Evolutionary conservation across 2,329 filamentous ascomycete genomes (phyloP).

Genomic region (Cordyceps tenuipes): DNA sequence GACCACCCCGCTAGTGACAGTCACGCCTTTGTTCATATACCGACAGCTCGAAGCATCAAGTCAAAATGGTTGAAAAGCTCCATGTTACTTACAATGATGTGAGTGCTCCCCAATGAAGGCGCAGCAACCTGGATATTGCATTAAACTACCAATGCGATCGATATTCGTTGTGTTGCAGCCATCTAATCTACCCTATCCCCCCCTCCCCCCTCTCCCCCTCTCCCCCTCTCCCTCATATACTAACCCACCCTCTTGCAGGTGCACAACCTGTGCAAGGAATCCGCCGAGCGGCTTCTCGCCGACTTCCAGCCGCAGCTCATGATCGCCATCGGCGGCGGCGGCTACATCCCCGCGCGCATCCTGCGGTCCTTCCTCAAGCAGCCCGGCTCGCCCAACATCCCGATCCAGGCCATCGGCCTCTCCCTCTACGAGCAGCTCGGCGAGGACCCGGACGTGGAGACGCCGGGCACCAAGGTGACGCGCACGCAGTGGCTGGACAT

Average conservation of each 20-base stretch:
- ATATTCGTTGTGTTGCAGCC: neutral
- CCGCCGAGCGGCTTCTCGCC: slow-evolving; percentile 71
- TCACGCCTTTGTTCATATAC: neutral
- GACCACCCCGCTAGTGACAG: slow-evolving; percentile 14
- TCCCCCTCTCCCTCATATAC: neutral
- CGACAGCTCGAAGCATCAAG: slow-evolving; percentile 12
- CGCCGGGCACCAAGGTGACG: slow-evolving; percentile 85
- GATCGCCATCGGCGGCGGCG: slow-evolving; percentile 95
- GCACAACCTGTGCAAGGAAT: slow-evolving; percentile 91
- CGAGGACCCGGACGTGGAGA: slow-evolving; percentile 49
- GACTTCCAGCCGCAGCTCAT: slow-evolving; percentile 91
- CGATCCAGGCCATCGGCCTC: slow-evolving; percentile 96
- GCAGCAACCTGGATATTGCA: neutral
- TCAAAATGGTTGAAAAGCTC: slow-evolving; percentile 72
- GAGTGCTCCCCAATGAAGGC: slow-evolving; percentile 26
- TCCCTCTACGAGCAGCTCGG: slow-evolving; percentile 88
- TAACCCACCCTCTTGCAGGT: slow-evolving; percentile 47
- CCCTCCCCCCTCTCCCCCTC: too few relatives aligned
- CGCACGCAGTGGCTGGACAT: slow-evolving; percentile 98
- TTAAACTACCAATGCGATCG: neutral
- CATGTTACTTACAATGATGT: slow-evolving; percentile 93
- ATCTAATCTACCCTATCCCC: neutral
- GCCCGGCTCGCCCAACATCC: slow-evolving; percentile 82
- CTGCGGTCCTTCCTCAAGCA: slow-evolving; percentile 95
- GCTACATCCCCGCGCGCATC: slow-evolving; percentile 94